Evolutionary conservation across 768 basidiomycete species (phyloP), one percentile per base, ranked within the genome.

Genomic region (Leccinum incarnatum): DNA sequence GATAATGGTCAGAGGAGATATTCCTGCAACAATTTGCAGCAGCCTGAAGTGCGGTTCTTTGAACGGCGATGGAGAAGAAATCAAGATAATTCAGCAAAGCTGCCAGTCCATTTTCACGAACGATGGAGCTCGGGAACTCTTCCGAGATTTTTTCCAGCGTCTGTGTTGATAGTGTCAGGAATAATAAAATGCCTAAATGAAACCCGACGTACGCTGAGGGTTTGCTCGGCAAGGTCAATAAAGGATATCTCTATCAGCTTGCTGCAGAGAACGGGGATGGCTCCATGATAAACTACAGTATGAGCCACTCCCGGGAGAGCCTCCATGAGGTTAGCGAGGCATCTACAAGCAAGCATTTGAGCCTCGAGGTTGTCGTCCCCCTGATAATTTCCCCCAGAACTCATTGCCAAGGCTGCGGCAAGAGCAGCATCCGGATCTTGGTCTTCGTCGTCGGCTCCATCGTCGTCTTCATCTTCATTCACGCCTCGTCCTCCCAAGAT

Each of bases 61-160:
- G 97, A 12, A 98, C 95, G 30, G 95, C 92, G 66, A 95, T 98
- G 15, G 93, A 95, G 77, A 98, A 98, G 78, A 99, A 99, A 76
- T 98, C 96, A 66, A 99, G 86, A 74, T 92, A 98, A 71, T 92
- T 94, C 66, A 98, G 84, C 40, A 98, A 78, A 27, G 96, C 95
- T 10, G 91, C 85, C 19, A 99, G 81, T 27, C 97, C 97, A 53
- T 94, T 94, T 76, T 98, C 97, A 56, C 94, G 88, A 23, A 97
- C 95, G 65, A 99, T 97, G 15, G 95, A 87, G 63, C 90, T 89
- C 1, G 97, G 95, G 64, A 95, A 95, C 74, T 98, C 97, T 71
- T 96, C 94, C 3, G 96, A 96, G 36, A 99, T 95, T 77, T 99
- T 99, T 77, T 98, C 93, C 78, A 97, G 79, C 0, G 96, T 99